Conservation (phyloP, 257 asterid species). For the Euphrasia confusa region DNA sequence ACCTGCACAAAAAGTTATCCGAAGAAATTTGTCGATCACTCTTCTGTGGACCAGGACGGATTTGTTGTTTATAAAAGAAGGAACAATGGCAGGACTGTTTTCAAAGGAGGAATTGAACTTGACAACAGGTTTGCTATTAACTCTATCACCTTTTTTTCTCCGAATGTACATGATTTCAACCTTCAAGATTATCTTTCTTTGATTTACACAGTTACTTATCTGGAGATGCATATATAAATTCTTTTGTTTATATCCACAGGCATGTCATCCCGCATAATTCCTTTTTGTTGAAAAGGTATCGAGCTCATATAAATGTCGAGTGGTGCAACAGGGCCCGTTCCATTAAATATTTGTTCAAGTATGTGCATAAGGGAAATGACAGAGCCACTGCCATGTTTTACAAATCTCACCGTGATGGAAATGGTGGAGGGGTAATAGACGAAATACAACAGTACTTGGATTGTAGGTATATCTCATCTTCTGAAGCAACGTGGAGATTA, state of each 20-base stretch:
- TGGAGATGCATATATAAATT: too few relatives aligned
- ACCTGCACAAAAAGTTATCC: background rate
- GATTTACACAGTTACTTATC: too few relatives aligned
- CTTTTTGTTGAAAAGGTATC: background rate
- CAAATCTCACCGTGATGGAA: too few relatives aligned
- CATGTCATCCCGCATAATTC: background rate
- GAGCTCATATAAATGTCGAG: background rate
- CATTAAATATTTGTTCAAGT: too few relatives aligned
- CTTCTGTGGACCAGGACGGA: background rate
- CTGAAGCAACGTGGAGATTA: conserved; percentile 11
- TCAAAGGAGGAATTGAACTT: background rate
- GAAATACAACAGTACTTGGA: background rate
- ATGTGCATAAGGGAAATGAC: too few relatives aligned
- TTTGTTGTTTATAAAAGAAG: background rate
- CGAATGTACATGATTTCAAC: too few relatives aligned
- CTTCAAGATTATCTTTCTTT: too few relatives aligned
- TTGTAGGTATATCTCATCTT: conserved; percentile 5
- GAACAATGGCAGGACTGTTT: background rate
- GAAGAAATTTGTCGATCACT: background rate
- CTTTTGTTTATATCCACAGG: too few relatives aligned
- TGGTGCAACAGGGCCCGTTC: background rate
- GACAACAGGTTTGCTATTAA: background rate
- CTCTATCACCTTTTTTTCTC: too few relatives aligned
- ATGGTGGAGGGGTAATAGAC: background rate
- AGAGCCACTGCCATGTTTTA: too few relatives aligned